Evolutionary conservation across 768 basidiomycete genomes (phyloP), one percentile per base, ranked within the genome.

Genomic region (Tulasnella sp.): DNA sequence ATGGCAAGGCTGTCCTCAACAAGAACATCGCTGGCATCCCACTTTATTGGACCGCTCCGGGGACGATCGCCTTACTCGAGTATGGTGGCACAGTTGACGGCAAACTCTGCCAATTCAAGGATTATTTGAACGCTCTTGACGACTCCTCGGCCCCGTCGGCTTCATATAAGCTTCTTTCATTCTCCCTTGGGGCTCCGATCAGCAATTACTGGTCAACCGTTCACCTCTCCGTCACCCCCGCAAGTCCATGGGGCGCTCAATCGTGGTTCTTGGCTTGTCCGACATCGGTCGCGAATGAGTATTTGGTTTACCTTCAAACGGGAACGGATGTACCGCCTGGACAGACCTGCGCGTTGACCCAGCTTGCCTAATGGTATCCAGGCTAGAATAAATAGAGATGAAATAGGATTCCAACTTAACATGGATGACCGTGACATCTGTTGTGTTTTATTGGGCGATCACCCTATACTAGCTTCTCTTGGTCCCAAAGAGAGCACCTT

Each of bases 1-100:
- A 68, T 68, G 62, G 10, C 94, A 94, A 4, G 91, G 96, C 19
- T 88, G 93, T 81, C 88, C 91, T 52, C 52, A 52, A 52, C n/a
- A 52, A 52, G 52, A 52, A 52, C 52, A 52, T 52, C 24, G 52
- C 52, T n/a, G 52, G 52, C 24, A 52, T 52, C 24, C 52, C 52
- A n/a, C 52, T 52, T 5, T 52, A 10, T 5, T 52, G 52, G 52
- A 52, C n/a, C n/a, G n/a, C n/a, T n/a, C n/a, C n/a, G 24, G 52
- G 52, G 10, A 52, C 52, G 7, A 52, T 52, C n/a, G 52, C 52
- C n/a, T 10, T 52, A 24, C 52, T 52, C 24, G 52, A 52, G 21
- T 0, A 21, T n/a, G 10, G 2, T 10, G 7, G 21, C 52, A 52
- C 24, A 10, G 52, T 21, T 9, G 24, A 52, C 52, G 52, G 52